Evolutionary conservation across 2,329 filamentous ascomycete genomes (phyloP), one percentile per base, ranked within the genome.

Genomic region (Xylaria sp.): DNA sequence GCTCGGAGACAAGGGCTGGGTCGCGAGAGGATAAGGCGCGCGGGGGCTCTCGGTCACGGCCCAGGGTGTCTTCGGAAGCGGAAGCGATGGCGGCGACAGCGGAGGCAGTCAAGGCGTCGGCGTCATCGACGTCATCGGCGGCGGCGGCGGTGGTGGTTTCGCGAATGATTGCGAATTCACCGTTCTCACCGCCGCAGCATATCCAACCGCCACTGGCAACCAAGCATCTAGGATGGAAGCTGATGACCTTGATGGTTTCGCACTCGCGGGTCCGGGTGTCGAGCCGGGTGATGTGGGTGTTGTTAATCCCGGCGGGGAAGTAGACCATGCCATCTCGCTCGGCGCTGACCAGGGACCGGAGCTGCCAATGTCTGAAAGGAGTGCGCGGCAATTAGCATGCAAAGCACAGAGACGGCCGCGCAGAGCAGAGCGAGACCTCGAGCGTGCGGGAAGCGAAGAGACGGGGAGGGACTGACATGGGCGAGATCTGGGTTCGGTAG

Each of bases 161-260:
- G 62, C 88, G 89, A 76, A 97, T 91, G 64, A 94, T 90, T 36
- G 92, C 91, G 78, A 97, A 97, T 78, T 97, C 92, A 66, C 96
- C 96, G 73, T 90, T 89, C 75, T 97, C 92, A 68, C 95, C 95
- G 56, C 95, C 96, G 56, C 94, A 93, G 75, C 93, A 97, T 46
- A 98, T 87, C 91, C 93, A 98, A 62, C 94, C 94, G 75, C 92
- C 88, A 62, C 90, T 91, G 8, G 93, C 92, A n/a, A 93, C 92
- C 7, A 98, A 88, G 80, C 95, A 98, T 82, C 93, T 89, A n/a
- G 94, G 92, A 75, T 80, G 88, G 80, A 90, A 96, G 73, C 86
- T 89, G 73, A 94, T 84, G 36, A 90, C 84, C 62, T 89, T 93
- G 79, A 93, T 89, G 70, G 88, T 91, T 82, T 91, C 92, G 82